phyloP scores from a whole-genome alignment of 2,329 filamentous ascomycete species.

The Hymenoscyphus linearis region DNA sequence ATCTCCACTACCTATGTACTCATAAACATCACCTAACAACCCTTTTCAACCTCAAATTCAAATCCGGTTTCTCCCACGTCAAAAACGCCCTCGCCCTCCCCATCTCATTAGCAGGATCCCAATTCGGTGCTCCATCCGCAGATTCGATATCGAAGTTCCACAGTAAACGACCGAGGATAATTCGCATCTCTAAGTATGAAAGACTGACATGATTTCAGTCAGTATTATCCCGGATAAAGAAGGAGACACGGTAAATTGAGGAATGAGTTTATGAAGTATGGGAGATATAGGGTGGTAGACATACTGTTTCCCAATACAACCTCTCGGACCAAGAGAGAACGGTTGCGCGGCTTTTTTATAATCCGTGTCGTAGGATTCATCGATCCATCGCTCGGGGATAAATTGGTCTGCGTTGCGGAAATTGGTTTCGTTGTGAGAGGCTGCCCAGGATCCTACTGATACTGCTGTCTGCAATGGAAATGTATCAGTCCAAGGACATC shows the following conservation, averaged over 20 bases:
- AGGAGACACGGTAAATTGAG: background rate
- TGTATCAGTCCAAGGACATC: background rate
- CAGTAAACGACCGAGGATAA: slow-evolving; percentile 17
- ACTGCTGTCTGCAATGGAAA: slow-evolving; percentile 10
- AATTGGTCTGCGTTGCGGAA: slow-evolving; percentile 28
- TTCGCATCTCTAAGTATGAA: slow-evolving; percentile 19
- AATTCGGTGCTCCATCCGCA: slow-evolving; percentile 13
- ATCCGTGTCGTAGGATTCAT: slow-evolving; percentile 14
- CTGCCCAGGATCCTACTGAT: slow-evolving; percentile 13
- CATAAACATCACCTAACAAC: background rate
- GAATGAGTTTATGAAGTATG: background rate
- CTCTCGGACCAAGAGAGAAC: slow-evolving; percentile 19
- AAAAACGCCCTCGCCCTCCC: slow-evolving; percentile 11
- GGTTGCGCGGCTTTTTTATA: slow-evolving; percentile 14
- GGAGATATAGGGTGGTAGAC: background rate
- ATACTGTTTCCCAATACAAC: slow-evolving; percentile 20
- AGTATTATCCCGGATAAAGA: no score
- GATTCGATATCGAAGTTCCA: slow-evolving; percentile 23
- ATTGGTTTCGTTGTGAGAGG: slow-evolving; percentile 12
- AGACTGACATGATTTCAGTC: slow-evolving; percentile 9
- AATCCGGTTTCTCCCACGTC: slow-evolving; percentile 17
- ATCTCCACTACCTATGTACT: background rate
- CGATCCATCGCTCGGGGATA: slow-evolving; percentile 32
- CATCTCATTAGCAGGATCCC: slow-evolving; percentile 16
- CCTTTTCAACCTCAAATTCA: slow-evolving; percentile 12